Percentiles rank a stretch among this genome's conserved stretches.
phyloP scores from a whole-genome alignment of 305 asterid species.

The Andrographis paniculata region DNA sequence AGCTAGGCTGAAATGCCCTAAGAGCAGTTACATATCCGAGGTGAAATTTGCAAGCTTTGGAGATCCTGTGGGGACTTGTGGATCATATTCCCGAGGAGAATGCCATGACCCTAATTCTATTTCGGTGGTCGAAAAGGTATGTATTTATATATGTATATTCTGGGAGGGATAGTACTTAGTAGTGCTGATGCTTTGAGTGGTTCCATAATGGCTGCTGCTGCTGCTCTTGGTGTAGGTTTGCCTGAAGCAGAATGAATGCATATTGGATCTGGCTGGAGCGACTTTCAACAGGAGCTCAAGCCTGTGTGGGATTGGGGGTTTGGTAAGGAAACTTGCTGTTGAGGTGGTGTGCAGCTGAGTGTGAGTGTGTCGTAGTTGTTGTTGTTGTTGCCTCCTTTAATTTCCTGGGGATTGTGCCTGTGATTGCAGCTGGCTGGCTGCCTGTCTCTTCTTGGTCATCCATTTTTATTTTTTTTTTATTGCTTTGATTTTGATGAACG shows the following conservation, averaged over 20 bases:
- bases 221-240: slow-evolving; percentile 37
- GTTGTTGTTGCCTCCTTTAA: no score
- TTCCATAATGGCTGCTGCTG: not conserved
- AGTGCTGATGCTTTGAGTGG: no score
- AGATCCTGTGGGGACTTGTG: slow-evolving; percentile 61
- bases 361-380: not conserved
- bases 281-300: slow-evolving; percentile 34
- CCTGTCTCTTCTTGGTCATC: no score
- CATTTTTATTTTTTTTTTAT: no score
- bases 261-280: slow-evolving; percentile 27
- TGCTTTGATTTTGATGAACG: no score
- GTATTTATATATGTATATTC: not conserved
- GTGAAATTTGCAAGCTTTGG: slow-evolving; percentile 73
- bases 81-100: slow-evolving; percentile 42
- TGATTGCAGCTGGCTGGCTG: no score
- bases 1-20: slow-evolving; percentile 46
- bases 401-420: no score
- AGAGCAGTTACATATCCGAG: slow-evolving; percentile 29
- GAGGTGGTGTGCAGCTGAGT: slow-evolving; percentile 43
- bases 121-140: slow-evolving; percentile 46
- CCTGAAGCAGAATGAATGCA: slow-evolving; percentile 43
- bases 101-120: slow-evolving; percentile 54
- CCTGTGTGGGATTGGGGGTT: slow-evolving; percentile 33
- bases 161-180: no score
- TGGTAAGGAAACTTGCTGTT: slow-evolving; percentile 46